Conservation (phyloP, 441 rosid genomes). For the Biscutella laevigata region DNA sequence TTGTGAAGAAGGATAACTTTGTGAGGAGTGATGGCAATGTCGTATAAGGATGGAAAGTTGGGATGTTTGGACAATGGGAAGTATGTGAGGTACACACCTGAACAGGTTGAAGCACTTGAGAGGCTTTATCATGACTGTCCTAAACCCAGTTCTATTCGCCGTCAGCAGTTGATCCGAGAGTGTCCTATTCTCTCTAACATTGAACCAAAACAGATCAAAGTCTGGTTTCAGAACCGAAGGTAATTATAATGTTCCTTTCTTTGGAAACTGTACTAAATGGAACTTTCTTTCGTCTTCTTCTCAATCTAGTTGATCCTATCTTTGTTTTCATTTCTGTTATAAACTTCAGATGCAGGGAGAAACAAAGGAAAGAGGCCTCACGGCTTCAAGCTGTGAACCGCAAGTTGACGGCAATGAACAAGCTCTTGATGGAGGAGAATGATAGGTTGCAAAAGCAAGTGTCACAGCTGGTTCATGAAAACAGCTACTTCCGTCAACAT, state of each 20-base stretch:
- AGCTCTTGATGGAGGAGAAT: constrained; percentile 96
- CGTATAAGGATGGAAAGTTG: constrained; percentile 77
- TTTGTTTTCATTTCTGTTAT: constrained; percentile 12
- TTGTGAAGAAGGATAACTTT: background rate
- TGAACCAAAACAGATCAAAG: constrained; percentile 97
- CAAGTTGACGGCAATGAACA: constrained; percentile 92
- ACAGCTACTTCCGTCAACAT: constrained; percentile 90
- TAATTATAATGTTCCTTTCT: constrained; percentile 11
- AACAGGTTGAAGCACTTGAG: constrained; percentile 98
- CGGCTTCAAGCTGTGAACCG: constrained; percentile 95
- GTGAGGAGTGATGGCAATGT: constrained; percentile 55
- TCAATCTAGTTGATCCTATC: background rate
- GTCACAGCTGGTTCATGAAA: constrained; percentile 89
- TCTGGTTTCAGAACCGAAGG: constrained; percentile 99
- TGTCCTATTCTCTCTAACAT: constrained; percentile 96
- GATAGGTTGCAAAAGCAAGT: constrained; percentile 99
- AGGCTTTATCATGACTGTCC: constrained; percentile 97
- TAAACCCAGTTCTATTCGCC: constrained; percentile 94
- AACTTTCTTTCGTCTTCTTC: background rate
- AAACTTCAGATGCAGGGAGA: constrained; percentile 78
- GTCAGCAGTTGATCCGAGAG: constrained; percentile 92
- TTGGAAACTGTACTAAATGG: background rate
- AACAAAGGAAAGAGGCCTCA: constrained; percentile 96
- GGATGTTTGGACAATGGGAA: constrained; percentile 79
- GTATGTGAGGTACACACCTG: constrained; percentile 95